Conservation (phyloP, 2,329 filamentous ascomycete species). For the Colletotrichum chrysophilum region DNA sequence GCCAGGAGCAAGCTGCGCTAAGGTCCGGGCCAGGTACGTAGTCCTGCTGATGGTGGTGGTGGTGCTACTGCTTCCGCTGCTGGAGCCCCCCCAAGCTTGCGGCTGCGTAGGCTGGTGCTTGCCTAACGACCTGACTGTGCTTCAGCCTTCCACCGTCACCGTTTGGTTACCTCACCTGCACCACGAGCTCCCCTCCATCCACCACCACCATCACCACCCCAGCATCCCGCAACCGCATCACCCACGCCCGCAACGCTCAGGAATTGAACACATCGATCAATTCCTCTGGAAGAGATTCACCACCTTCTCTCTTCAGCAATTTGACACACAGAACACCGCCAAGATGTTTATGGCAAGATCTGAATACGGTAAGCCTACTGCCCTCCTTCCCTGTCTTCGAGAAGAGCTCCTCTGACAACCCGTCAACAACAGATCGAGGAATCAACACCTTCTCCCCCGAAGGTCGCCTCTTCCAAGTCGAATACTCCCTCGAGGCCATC, state of each 20-base stretch:
- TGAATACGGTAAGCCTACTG: conserved; percentile 85
- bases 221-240: neutral
- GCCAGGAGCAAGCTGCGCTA: neutral
- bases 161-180: conserved; percentile 13
- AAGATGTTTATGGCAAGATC: conserved; percentile 99
- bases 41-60: neutral
- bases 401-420: conserved; percentile 37
- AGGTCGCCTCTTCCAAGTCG: conserved; percentile 99
- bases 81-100: conserved; percentile 7
- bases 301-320: neutral
- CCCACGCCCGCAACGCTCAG: neutral
- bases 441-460: conserved; percentile 94
- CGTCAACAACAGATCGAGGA: conserved; percentile 15
- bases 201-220: neutral
- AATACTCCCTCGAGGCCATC: conserved; percentile 99
- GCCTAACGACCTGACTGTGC: conserved; percentile 29
- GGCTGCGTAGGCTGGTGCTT: conserved; percentile 45
- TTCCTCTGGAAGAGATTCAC: neutral
- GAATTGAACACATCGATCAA: neutral
- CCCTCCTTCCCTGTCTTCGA: conserved; percentile 26
- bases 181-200: conserved; percentile 20
- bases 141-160: conserved; percentile 19
- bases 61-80: neutral
- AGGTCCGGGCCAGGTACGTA: neutral
- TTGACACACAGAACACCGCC: conserved; percentile 45